phyloP scores from a whole-genome alignment of 2,329 filamentous ascomycete species.

The Microdochium bolleyi region DNA sequence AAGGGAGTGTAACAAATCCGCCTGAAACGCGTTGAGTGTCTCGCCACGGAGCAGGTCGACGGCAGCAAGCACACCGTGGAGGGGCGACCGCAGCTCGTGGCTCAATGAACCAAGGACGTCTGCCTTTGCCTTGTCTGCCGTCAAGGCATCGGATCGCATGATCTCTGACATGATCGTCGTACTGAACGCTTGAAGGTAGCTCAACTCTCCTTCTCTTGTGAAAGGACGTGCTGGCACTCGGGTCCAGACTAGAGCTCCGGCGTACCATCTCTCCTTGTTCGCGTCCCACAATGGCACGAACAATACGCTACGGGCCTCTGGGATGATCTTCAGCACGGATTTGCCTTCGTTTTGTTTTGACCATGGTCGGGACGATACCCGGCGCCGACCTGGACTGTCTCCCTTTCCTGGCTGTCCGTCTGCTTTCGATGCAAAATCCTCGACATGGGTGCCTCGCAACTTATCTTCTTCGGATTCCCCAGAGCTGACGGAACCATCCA shows the following conservation, averaged over 20 bases:
- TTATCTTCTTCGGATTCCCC: not conserved
- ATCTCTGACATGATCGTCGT: constrained; percentile 50
- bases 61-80: constrained; percentile 51
- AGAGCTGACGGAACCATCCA: not conserved
- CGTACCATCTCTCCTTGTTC: constrained; percentile 36
- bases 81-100: constrained; percentile 52
- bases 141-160: constrained; percentile 24
- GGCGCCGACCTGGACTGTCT: not conserved
- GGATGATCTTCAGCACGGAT: constrained; percentile 25
- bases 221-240: constrained; percentile 32
- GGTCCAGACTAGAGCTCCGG: constrained; percentile 42
- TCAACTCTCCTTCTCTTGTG: constrained; percentile 37
- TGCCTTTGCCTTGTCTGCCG: constrained; percentile 18
- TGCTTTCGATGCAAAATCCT: not conserved
- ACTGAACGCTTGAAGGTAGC: constrained; percentile 41
- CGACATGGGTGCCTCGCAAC: not conserved
- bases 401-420: not conserved
- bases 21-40: constrained; percentile 33
- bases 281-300: constrained; percentile 41
- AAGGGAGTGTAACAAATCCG: constrained; percentile 38
- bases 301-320: constrained; percentile 34
- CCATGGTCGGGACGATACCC: not conserved
- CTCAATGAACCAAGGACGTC: constrained; percentile 50
- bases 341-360: constrained; percentile 4
- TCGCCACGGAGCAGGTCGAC: constrained; percentile 47